phyloP scores from a whole-genome alignment of 2,329 filamentous ascomycete species.

The Aspergillus candidus region DNA sequence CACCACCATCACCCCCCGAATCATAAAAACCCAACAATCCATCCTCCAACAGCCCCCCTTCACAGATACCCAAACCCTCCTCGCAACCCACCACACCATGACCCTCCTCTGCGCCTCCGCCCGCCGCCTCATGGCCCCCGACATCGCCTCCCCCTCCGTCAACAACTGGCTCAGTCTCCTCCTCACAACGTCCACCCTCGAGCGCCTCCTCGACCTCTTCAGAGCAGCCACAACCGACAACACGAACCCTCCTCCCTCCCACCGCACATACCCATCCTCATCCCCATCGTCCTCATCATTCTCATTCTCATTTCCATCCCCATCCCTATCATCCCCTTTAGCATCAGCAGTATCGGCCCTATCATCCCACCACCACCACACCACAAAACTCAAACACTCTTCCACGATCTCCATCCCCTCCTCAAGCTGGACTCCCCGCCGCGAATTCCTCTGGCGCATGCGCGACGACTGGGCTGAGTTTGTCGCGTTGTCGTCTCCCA shows the following conservation, averaged over 20 bases:
- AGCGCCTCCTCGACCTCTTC: constrained; percentile 20
- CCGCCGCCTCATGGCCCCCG: constrained; percentile 21
- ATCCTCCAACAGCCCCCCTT: constrained; percentile 22
- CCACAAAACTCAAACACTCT: not conserved
- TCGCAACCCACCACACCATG: constrained; percentile 23
- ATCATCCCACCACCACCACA: not conserved
- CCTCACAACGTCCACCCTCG: constrained; percentile 23
- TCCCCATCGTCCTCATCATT: not conserved
- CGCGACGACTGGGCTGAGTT: constrained; percentile 18
- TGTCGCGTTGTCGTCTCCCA: constrained; percentile 3
- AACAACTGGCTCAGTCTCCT: constrained; percentile 22
- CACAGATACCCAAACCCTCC: constrained; percentile 15
- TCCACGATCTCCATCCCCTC: not conserved
- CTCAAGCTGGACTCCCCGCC: constrained; percentile 18
- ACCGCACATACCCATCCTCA: not conserved
- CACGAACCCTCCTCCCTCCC: not conserved
- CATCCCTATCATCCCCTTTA: too few relatives aligned
- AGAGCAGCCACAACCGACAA: constrained; percentile 15
- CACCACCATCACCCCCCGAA: constrained; percentile 2
- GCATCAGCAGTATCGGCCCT: not conserved
- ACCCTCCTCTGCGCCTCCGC: constrained; percentile 19
- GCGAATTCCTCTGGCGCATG: constrained; percentile 23
- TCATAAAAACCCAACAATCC: constrained; percentile 13
- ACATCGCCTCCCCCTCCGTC: constrained; percentile 17
- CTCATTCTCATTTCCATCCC: too few relatives aligned